phyloP scores from a whole-genome alignment of 768 basidiomycete species.

The Trametes meyenii region DNA sequence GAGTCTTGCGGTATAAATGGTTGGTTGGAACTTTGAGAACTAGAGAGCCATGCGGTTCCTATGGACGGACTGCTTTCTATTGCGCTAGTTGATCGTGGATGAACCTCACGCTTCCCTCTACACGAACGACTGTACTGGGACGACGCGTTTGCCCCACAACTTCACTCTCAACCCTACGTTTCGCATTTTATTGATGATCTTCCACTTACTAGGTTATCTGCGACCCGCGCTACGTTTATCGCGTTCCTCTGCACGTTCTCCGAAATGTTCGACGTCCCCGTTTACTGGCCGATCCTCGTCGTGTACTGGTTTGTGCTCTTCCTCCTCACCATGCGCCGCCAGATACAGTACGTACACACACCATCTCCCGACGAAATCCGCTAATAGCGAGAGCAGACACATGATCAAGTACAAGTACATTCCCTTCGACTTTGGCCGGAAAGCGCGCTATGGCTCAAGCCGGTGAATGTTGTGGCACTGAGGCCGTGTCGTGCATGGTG shows the following conservation, averaged over 20 bases:
- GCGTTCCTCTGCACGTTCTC: slow-evolving; percentile 82
- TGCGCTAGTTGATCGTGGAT: no score
- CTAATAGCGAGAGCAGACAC: slow-evolving; percentile 55
- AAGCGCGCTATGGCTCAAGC: slow-evolving; percentile 77
- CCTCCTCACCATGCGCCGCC: slow-evolving; percentile 91
- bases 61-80: no score
- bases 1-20: no score
- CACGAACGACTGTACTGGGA: no score
- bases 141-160: no score
- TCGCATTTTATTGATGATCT: neutral
- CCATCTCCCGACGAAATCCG: slow-evolving; percentile 6
- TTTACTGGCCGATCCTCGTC: slow-evolving; percentile 99
- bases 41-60: no score
- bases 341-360: slow-evolving; percentile 78
- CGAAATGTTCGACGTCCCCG: slow-evolving; percentile 90
- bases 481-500: neutral
- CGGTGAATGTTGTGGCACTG: slow-evolving; percentile 37
- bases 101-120: no score
- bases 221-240: slow-evolving; percentile 86
- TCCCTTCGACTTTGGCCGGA: slow-evolving; percentile 94
- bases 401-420: slow-evolving; percentile 99
- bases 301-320: slow-evolving; percentile 97
- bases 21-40: no score
- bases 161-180: no score
- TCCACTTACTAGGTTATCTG: slow-evolving; percentile 71